Evolutionary conservation across 1,284 basidiomycete genomes (phyloP), one percentile per base, ranked within the genome.

Genomic region (Ustilago vetiveriae): DNA sequence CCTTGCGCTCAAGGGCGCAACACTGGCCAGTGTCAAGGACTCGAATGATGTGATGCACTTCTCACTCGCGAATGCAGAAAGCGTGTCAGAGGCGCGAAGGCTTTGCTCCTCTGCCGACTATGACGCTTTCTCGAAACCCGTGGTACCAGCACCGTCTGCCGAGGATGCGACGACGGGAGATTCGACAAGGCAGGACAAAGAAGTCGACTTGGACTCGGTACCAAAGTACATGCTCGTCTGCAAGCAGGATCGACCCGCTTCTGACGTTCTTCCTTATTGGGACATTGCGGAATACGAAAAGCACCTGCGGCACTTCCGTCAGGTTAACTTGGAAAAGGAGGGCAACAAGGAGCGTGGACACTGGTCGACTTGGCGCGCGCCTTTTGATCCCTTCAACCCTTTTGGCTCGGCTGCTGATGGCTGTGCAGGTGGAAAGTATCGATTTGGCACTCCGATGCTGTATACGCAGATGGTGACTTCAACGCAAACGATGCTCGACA

Each of bases 401-500:
- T 69, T 59, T 22, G 50, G 45, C 23, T 30, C 50, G 21, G 42
- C 43, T 6, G 14, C n/a, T 16, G 21, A 19, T 33, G 26, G 22
- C 26, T n/a, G n/a, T 2, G 6, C n/a, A 14, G 23, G 19, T 21
- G 21, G 21, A 4, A 27, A 58, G 17, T n/a, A 23, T 21, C 35
- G 27, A 24, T 58, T 83, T 17, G 94, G 94, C 0, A 90, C 92
- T 55, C 85, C 88, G 16, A 79, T 97, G 32, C 78, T 94, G 19
- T 98, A 97, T 74, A 90, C 90, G 22, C 92, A 97, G 82, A 88
- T 89, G 0, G 90, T 98, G 6, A 93, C 92, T 0, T 94, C 92
- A 71, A 98, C 95, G 0, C 95, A 98, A 83, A 95, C 93, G 0
- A 88, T 98, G 87, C 85, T 98, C 2, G 93, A 97, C 79, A 90